phyloP scores from a whole-genome alignment of 805 yeast genomes.

The Metschnikowia matae region DNA sequence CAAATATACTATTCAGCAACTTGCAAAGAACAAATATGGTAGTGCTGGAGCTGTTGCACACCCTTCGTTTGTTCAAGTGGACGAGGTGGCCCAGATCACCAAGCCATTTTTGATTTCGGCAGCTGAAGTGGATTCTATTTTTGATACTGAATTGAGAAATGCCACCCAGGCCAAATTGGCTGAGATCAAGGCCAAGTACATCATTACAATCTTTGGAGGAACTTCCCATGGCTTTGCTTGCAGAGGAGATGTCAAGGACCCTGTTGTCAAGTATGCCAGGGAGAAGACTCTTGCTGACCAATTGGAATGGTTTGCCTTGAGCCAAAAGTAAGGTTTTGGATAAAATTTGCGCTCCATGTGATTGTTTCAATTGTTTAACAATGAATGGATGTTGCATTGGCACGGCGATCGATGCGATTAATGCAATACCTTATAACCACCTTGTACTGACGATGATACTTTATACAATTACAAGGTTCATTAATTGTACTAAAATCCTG shows the following conservation, averaged over 20 bases:
- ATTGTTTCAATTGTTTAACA: too few species aligned
- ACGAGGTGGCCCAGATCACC: slow-evolving; percentile 58
- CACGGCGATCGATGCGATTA: too few species aligned
- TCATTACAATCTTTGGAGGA: slow-evolving; percentile 58
- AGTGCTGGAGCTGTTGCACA: slow-evolving; percentile 76
- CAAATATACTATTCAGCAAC: slow-evolving; percentile 55
- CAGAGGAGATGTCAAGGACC: slow-evolving; percentile 64
- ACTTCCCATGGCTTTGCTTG: slow-evolving; percentile 75
- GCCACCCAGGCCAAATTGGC: slow-evolving; percentile 55
- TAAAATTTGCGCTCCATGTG: neutral
- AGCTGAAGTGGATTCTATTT: slow-evolving; percentile 66
- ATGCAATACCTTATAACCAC: too few species aligned
- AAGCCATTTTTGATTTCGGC: slow-evolving; percentile 67
- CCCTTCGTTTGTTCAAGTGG: slow-evolving; percentile 68
- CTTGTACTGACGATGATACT: too few species aligned
- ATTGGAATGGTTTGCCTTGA: slow-evolving; percentile 17
- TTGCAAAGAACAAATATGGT: slow-evolving; percentile 39
- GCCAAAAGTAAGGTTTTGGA: neutral
- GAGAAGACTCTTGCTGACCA: slow-evolving; percentile 58
- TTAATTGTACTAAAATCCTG: too few species aligned
- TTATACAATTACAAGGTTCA: too few species aligned
- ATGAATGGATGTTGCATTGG: too few species aligned
- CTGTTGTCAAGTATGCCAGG: slow-evolving; percentile 56
- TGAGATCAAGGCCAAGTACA: slow-evolving; percentile 49
- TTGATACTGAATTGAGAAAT: slow-evolving; percentile 60